Evolutionary conservation across 192 early-diverging fungal species (phyloP).

Genomic region (Chytriomyces confervae): DNA sequence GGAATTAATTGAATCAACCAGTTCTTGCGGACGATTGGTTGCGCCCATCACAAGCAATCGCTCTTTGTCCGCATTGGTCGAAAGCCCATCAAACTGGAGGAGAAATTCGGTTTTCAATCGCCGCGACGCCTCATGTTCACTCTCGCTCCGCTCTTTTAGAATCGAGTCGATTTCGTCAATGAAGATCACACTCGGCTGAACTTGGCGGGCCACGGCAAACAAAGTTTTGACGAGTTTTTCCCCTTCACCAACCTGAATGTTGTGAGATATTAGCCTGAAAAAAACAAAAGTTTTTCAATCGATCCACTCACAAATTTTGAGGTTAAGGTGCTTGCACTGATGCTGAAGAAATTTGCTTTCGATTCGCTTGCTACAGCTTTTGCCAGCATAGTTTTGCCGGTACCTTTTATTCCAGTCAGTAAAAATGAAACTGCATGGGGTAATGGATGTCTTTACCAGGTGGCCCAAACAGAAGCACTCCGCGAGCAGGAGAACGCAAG

Average conservation of each 20-base stretch:
- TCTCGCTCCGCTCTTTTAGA: conserved; percentile 54
- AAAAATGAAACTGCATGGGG: background rate
- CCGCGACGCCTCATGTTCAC: conserved; percentile 62
- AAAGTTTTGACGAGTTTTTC: conserved; percentile 62
- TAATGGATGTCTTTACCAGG: conserved; percentile 31
- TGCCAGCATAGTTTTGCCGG: conserved; percentile 66
- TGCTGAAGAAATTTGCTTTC: conserved; percentile 60
- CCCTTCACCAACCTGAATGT: conserved; percentile 55
- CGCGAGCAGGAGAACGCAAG: conserved; percentile 54
- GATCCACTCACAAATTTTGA: conserved; percentile 57
- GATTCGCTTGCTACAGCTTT: conserved; percentile 60
- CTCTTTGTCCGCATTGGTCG: conserved; percentile 41
- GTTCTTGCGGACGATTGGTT: conserved; percentile 63
- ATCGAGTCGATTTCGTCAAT: conserved; percentile 66
- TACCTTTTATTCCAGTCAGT: conserved; percentile 32
- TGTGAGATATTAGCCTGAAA: background rate
- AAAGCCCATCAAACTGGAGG: conserved; percentile 62
- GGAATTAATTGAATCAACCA: conserved; percentile 32
- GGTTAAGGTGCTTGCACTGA: conserved; percentile 59
- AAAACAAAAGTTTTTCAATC: background rate
- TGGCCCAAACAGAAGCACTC: conserved; percentile 61
- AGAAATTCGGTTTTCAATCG: conserved; percentile 65
- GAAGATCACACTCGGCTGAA: conserved; percentile 62
- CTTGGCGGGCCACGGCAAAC: conserved; percentile 59
- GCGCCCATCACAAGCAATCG: conserved; percentile 58